Percentiles rank a stretch among this genome's conserved stretches.
Evolutionary conservation across 2,329 filamentous ascomycete genomes (phyloP).

Genomic region (Chlorencoelia australis): DNA sequence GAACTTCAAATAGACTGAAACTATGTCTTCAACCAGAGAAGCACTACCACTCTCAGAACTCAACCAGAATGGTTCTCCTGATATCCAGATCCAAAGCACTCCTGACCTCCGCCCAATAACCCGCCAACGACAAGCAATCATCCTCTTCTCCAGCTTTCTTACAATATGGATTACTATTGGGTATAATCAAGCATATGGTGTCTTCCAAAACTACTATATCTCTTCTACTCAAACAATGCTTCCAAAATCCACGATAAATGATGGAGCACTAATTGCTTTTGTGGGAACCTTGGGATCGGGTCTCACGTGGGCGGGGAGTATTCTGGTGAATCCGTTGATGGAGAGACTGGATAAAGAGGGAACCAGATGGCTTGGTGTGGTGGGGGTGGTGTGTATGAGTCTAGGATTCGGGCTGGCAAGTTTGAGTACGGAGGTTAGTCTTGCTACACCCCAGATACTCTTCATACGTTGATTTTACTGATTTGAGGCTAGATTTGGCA

Average conservation of each 20-base stretch:
- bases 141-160: constrained; percentile 35
- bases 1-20: too few species aligned
- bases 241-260: constrained; percentile 23
- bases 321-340: constrained; percentile 38
- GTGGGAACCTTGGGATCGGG: constrained; percentile 39
- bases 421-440: constrained; percentile 20
- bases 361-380: constrained; percentile 30
- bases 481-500: constrained; percentile 29
- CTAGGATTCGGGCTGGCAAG: constrained; percentile 35
- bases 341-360: constrained; percentile 31
- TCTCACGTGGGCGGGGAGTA: constrained; percentile 40
- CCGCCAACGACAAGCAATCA: constrained; percentile 31
- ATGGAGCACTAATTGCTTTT: constrained; percentile 37
- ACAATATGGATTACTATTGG: constrained; percentile 38
- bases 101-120: constrained; percentile 28
- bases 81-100: constrained; percentile 28
- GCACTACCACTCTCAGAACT: too few species aligned
- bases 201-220: constrained; percentile 40
- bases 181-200: constrained; percentile 39
- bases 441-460: not conserved
- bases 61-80: too few species aligned
- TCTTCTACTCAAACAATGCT: constrained; percentile 33
- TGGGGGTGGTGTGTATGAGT: constrained; percentile 33
- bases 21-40: too few species aligned
- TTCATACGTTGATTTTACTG: not conserved